Conservation (phyloP, 2,329 filamentous ascomycete species). For the Tolypocladium ophioglossoides region DNA sequence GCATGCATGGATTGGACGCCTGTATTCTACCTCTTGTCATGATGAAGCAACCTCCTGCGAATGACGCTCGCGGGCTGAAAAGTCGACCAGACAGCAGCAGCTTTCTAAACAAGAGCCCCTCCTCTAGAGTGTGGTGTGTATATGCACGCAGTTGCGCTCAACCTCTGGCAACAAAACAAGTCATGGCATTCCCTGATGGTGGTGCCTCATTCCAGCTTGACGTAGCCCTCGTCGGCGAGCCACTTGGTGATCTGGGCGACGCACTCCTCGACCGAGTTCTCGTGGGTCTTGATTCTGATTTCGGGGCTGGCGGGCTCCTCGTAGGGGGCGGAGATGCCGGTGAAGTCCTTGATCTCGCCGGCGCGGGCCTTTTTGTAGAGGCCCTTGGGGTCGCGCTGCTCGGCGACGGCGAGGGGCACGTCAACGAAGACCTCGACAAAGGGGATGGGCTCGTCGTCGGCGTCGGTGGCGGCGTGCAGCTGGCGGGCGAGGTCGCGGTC, state of each 20-base stretch:
- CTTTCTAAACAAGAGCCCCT: neutral
- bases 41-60: neutral
- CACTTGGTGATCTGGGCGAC: constrained; percentile 78
- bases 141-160: neutral
- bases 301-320: constrained; percentile 81
- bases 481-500: constrained; percentile 76
- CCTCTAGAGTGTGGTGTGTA: neutral
- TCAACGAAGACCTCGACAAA: constrained; percentile 95
- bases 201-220: constrained; percentile 12
- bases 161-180: neutral
- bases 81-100: neutral
- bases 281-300: constrained; percentile 74
- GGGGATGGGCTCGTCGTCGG: constrained; percentile 58
- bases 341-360: constrained; percentile 95
- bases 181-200: neutral
- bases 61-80: neutral
- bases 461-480: constrained; percentile 55
- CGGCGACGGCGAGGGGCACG: constrained; percentile 80
- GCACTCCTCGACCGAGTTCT: constrained; percentile 78
- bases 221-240: constrained; percentile 54
- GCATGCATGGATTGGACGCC: constrained; percentile 8
- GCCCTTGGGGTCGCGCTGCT: constrained; percentile 93
- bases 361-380: constrained; percentile 94
- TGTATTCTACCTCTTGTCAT: constrained; percentile 17
- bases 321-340: constrained; percentile 89